Base-by-base conservation (phyloP, 177 flowering plant genomes). In the Tripterygium wilfordii region DNA sequence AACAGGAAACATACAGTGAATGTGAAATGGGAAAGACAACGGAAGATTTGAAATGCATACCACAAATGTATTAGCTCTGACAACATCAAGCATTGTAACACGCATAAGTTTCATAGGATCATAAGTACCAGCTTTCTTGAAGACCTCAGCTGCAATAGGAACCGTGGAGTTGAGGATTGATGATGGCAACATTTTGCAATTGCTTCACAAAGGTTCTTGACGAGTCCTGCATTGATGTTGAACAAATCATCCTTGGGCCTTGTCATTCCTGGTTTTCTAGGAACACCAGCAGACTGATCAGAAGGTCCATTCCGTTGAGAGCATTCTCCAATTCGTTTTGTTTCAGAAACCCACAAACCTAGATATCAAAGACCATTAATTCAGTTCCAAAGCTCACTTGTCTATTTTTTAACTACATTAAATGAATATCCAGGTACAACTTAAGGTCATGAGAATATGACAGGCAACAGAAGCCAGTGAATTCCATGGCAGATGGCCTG, bases 231-330 rank as follows among this genome's bases (percentile, higher is more conserved):
- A 74, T 85, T 85, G 12, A 82, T 85, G 10, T 82, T 85, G 68
- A 85, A 85, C 32, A 82, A 59, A 63, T 85, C 94, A 59, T 85
- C 89, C 58, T n/a, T n/a, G n/a, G n/a, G n/a, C n/a, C 94, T 82
- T 27, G 94, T 82, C 95, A 85, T 85, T 44, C 95, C 95, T 19
- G 95, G 95, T 54, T 85, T 82, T 53, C 95, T 71, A 17, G 89
- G 95, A 45, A 80, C 83, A 40, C 95, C 95, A 23, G 89, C 89
- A 12, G 89, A 56, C 82, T 82, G 13, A 85, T 64, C 10, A 82
- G 83, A 54, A 82, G 78, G 58, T 85, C 85, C 85, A 82, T 74
- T 48, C 89, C 95, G 8, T 75, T 67, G 39, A 85, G 80, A 9
- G 89, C 88, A 39, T 56, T 73, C 53, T 76, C 85, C 58, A 82